Conservation (phyloP, 1,139 yeast species). For the Casaregolazyma suthepensis region DNA sequence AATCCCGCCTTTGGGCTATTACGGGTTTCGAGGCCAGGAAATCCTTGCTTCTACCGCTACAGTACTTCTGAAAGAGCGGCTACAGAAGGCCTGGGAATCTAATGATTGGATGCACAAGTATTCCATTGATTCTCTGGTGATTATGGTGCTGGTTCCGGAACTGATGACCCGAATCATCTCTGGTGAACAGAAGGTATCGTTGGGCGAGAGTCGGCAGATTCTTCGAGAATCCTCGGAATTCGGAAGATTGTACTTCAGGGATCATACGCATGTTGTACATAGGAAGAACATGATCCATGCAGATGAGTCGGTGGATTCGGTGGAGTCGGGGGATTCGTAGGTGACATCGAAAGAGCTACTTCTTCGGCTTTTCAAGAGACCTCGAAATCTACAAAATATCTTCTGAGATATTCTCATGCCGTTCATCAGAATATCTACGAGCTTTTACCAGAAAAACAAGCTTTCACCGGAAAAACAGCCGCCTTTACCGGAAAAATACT, state of each 20-base stretch:
- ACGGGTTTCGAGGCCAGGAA: conserved; percentile 10
- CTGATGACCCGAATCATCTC: conserved; percentile 11
- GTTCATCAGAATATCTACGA: no score
- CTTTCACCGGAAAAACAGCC: no score
- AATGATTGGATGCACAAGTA: conserved; percentile 10
- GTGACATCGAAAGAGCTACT: no score
- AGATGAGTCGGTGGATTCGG: neutral
- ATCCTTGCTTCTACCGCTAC: conserved; percentile 4
- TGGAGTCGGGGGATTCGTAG: neutral
- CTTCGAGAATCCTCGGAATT: conserved; percentile 12
- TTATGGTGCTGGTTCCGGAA: conserved; percentile 14
- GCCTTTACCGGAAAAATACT: no score
- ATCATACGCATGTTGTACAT: neutral
- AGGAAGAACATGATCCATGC: neutral
- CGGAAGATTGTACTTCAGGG: conserved; percentile 11
- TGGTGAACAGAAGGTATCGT: conserved; percentile 7
- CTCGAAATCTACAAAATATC: no score
- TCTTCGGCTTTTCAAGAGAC: no score
- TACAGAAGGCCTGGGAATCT: neutral
- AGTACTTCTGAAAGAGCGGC: neutral
- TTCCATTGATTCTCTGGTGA: conserved; percentile 7
- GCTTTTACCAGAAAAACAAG: no score
- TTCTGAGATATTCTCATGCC: no score
- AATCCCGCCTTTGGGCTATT: conserved; percentile 9
- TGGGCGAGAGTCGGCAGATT: conserved; percentile 8